These are phyloP conservation scores for Neurospora sublineolata DNA, from an alignment of 495 filamentous ascomycete genomes.

Conservation along the genomic window DNA sequence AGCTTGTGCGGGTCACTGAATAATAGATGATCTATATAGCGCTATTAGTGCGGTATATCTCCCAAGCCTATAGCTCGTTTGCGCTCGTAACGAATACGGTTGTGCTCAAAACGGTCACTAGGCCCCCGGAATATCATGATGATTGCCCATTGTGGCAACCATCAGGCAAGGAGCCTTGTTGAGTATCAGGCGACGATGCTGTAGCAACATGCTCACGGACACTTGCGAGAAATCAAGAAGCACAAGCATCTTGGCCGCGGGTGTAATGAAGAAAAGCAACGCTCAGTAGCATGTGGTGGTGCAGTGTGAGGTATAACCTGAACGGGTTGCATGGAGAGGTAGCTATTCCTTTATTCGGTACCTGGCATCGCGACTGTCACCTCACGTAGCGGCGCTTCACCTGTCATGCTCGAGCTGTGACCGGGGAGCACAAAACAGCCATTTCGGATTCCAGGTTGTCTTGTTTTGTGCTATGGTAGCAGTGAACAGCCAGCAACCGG, in stretches of 20 bases:
- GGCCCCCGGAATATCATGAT: background rate
- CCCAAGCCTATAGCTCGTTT: background rate
- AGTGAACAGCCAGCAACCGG: background rate
- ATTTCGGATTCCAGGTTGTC: background rate
- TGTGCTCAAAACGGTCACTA: background rate
- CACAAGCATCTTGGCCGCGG: background rate
- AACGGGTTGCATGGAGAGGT: background rate
- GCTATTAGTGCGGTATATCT: background rate
- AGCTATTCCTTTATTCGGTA: background rate
- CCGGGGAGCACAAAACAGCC: background rate
- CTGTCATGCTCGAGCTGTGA: background rate
- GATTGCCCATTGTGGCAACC: background rate
- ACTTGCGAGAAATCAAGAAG: background rate
- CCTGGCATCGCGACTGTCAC: slow-evolving; percentile 4
- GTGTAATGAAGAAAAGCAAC: background rate
- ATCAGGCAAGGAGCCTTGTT: background rate
- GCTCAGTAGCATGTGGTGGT: background rate
- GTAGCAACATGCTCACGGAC: background rate
- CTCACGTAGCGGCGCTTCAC: slow-evolving; percentile 1
- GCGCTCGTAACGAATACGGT: background rate
- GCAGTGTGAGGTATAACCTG: background rate
- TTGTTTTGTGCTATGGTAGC: background rate
- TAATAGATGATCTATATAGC: background rate
- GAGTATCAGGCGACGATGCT: background rate
- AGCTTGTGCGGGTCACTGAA: background rate